Conservation (phyloP, 106 monocot genomes). For the Dendrobium nobile region DNA sequence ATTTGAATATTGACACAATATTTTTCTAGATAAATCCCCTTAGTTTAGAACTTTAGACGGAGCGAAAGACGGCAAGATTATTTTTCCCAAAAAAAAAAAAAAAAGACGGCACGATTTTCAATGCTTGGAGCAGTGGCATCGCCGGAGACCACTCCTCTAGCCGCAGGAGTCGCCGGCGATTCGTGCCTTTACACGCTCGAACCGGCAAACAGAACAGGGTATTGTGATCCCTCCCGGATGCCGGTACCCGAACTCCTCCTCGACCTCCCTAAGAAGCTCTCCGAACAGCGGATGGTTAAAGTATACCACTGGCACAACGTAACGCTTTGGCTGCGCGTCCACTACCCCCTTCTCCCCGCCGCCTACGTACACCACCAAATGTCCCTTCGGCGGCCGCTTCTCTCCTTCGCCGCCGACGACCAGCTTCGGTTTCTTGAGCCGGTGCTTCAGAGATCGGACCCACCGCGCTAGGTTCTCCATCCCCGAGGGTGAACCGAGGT, state of each 20-base stretch:
- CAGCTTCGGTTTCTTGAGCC: background rate
- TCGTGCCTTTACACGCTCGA: constrained; percentile 29
- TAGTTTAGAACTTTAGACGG: too few relatives aligned
- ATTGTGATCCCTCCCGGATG: constrained; percentile 51
- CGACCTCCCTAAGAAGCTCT: constrained; percentile 37
- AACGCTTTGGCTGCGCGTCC: constrained; percentile 9
- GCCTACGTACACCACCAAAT: constrained; percentile 16
- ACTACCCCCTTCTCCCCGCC: background rate
- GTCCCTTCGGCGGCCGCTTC: constrained; percentile 13
- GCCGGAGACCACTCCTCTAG: background rate
- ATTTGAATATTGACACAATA: too few relatives aligned
- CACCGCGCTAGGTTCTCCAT: background rate
- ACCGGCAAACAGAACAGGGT: constrained; percentile 27
- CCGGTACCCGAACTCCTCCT: constrained; percentile 39
- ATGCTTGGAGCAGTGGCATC: background rate
- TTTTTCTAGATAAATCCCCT: too few relatives aligned
- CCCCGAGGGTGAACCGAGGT: background rate
- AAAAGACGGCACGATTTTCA: background rate
- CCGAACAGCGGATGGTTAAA: constrained; percentile 57
- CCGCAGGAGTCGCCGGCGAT: constrained; percentile 16
- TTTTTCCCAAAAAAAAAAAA: background rate
- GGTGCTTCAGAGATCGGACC: background rate
- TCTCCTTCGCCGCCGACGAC: background rate
- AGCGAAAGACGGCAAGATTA: too few relatives aligned
- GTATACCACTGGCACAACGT: constrained; percentile 42